Evolutionary conservation across 1,284 basidiomycete genomes (phyloP), one percentile per base, ranked within the genome.

Genomic region (Tilletiopsis washingtonensis): DNA sequence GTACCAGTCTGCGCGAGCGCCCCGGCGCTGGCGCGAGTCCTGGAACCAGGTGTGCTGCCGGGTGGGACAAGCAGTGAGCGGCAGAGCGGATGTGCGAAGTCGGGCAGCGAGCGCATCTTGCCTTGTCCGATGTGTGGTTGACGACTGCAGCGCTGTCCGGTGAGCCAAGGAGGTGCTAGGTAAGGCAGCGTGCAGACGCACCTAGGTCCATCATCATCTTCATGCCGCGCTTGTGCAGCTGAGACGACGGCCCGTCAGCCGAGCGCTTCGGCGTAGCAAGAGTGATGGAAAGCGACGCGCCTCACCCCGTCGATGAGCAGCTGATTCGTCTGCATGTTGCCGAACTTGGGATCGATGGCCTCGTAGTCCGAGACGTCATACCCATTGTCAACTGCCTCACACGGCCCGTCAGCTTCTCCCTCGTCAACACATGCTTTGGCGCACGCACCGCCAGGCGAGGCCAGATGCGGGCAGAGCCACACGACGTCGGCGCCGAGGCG

Each of bases 101-200:
- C 29, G 7, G 29, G 7, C 29, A 6, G 7, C 29, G 29, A 32
- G 7, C 15, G 7, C 6, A 6, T 32, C 59, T 86, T 85, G 76
- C 84, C 80, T n/a, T n/a, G 73, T 85, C 82, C 2, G 83, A 85
- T 5, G 81, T 82, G 72, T 87, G 85, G 71, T 87, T 88, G n/a
- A 84, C 81, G 25, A 87, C 85, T n/a, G n/a, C n/a, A n/a, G n/a
- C n/a, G n/a, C n/a, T n/a, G n/a, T n/a, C n/a, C n/a, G n/a, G n/a
- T n/a, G n/a, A n/a, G n/a, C n/a, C n/a, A n/a, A n/a, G n/a, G n/a
- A n/a, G n/a, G n/a, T n/a, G n/a, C n/a, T n/a, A n/a, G n/a, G n/a
- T n/a, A n/a, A n/a, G n/a, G n/a, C n/a, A n/a, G n/a, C n/a, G n/a
- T n/a, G n/a, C n/a, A n/a, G n/a, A n/a, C n/a, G n/a, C n/a, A n/a